Evolutionary conservation across 192 early-diverging fungal species (phyloP).

Genomic region (Linnemannia schmuckeri): DNA sequence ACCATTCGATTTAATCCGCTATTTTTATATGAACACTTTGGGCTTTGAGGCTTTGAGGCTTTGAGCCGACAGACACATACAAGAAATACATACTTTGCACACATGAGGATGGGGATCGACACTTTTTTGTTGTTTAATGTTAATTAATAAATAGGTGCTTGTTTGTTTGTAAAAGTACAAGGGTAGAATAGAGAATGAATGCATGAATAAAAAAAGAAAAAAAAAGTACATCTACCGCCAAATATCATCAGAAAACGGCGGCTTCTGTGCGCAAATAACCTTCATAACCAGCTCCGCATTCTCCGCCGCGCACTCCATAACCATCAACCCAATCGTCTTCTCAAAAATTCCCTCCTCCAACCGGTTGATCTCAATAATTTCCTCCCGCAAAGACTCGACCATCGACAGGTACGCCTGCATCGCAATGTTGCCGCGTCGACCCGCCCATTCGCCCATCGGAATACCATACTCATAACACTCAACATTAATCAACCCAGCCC

Average conservation of each 20-base stretch:
- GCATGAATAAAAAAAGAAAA: background rate
- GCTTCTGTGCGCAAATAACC: conserved; percentile 52
- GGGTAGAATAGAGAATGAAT: background rate
- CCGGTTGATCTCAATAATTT: conserved; percentile 45
- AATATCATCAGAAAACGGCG: conserved; percentile 43
- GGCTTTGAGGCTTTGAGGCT: background rate
- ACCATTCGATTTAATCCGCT: background rate
- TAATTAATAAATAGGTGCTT: background rate
- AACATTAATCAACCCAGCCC: conserved; percentile 48
- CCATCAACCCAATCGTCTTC: conserved; percentile 38
- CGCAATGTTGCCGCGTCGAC: conserved; percentile 21
- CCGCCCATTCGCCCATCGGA: conserved; percentile 49
- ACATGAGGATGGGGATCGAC: background rate
- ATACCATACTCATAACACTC: conserved; percentile 53
- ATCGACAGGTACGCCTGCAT: conserved; percentile 41
- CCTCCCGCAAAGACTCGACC: conserved; percentile 35
- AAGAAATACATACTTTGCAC: background rate
- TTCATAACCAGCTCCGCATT: conserved; percentile 48
- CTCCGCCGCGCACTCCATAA: conserved; percentile 23
- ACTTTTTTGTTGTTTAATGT: background rate
- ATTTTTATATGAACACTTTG: background rate
- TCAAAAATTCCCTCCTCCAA: conserved; percentile 46
- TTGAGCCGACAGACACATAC: background rate
- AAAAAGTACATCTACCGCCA: conserved; percentile 24
- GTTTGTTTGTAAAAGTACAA: conserved; percentile 1